phyloP scores from a whole-genome alignment of 352 stramenopile species.

The Globisporangium splendens region DNA sequence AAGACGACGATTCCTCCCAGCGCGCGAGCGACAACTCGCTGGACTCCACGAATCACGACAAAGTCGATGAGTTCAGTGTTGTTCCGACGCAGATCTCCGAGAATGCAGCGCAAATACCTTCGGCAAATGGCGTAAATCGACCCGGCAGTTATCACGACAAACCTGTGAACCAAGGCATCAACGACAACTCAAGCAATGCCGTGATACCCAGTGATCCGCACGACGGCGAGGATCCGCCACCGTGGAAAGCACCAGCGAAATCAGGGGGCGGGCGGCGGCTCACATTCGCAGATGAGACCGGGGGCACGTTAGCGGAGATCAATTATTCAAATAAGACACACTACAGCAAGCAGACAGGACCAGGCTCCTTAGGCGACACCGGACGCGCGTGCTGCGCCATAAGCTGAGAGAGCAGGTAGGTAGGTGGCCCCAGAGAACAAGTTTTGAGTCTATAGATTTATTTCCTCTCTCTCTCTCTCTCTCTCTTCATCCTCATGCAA shows the following conservation, averaged over 20 bases:
- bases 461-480: too few relatives aligned
- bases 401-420: constrained; percentile 20
- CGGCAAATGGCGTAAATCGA: not conserved
- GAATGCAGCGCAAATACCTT: not conserved
- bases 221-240: constrained; percentile 16
- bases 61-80: constrained; percentile 6
- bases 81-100: not conserved
- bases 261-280: constrained; percentile 25
- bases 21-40: not conserved
- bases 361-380: constrained; percentile 23
- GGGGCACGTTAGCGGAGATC: constrained; percentile 51
- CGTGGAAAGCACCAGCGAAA: constrained; percentile 20
- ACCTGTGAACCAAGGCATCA: not conserved
- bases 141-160: not conserved
- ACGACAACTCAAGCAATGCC: not conserved
- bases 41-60: not conserved
- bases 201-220: constrained; percentile 8
- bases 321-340: constrained; percentile 73
- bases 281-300: constrained; percentile 65
- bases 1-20: constrained; percentile 7
- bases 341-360: constrained; percentile 70
- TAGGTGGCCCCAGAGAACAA: not conserved
- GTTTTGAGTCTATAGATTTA: constrained; percentile 4
- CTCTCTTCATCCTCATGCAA: too few relatives aligned
- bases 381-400: constrained; percentile 42